Percentiles rank a stretch among this genome's conserved stretches.
Evolutionary conservation across 2,329 filamentous ascomycete species (phyloP).

Genomic region (Fusarium temperatum): DNA sequence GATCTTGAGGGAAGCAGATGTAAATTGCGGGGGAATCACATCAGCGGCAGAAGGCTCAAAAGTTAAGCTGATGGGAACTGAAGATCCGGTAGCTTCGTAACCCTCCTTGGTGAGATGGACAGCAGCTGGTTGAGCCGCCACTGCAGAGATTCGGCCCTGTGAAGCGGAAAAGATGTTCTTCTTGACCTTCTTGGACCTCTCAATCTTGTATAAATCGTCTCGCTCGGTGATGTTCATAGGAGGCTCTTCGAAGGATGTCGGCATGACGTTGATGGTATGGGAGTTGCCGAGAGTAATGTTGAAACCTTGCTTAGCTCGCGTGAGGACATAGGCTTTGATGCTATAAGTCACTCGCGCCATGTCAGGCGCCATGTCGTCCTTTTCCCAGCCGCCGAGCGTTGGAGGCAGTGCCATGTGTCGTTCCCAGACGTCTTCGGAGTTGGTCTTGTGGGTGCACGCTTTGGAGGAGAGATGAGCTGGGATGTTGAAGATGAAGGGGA

Average conservation of each 20-base stretch:
- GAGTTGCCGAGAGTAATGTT: conserved; percentile 10
- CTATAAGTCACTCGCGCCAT: conserved; percentile 31
- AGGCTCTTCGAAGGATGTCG: conserved; percentile 33
- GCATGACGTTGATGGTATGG: conserved; percentile 33
- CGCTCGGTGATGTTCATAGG: conserved; percentile 29
- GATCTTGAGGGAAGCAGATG: conserved; percentile 12
- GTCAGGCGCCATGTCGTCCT: conserved; percentile 29
- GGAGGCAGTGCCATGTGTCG: conserved; percentile 32
- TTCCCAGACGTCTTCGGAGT: conserved; percentile 17
- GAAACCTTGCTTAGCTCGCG: neutral
- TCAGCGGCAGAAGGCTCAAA: conserved; percentile 28
- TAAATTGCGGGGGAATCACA: conserved; percentile 24
- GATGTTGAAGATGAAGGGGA: conserved; percentile 38
- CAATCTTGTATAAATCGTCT: conserved; percentile 27
- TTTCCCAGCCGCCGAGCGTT: conserved; percentile 33
- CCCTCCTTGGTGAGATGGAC: conserved; percentile 29
- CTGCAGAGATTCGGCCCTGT: conserved; percentile 25
- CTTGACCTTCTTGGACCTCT: conserved; percentile 32
- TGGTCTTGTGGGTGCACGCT: conserved; percentile 26
- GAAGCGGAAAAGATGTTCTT: conserved; percentile 33
- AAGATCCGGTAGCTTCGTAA: conserved; percentile 16
- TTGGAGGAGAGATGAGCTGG: conserved; percentile 33
- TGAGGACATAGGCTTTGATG: conserved; percentile 21
- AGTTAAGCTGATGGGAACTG: conserved; percentile 18
- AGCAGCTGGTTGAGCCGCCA: conserved; percentile 32